phyloP scores from a whole-genome alignment of 441 rosid genomes.

The Erysimum cheiri region DNA sequence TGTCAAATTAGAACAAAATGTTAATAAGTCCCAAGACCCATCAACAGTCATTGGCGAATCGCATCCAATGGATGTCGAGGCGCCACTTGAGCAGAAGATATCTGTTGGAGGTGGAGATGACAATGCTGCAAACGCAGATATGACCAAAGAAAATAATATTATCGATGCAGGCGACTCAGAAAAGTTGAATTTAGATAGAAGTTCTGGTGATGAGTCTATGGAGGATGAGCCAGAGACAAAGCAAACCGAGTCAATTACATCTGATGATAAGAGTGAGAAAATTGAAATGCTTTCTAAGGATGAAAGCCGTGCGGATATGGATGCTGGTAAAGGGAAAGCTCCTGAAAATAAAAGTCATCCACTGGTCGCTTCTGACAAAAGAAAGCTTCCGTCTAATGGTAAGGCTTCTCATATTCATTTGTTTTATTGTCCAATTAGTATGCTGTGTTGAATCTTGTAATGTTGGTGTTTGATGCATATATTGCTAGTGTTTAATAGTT shows the following conservation, averaged over 20 bases:
- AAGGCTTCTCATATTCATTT: slow-evolving; percentile 38
- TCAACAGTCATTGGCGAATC: slow-evolving; percentile 79
- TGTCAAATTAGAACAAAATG: slow-evolving; percentile 96
- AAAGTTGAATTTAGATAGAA: slow-evolving; percentile 93
- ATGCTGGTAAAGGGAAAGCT: slow-evolving; percentile 50
- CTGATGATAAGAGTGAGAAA: slow-evolving; percentile 62
- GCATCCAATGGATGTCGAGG: slow-evolving; percentile 93
- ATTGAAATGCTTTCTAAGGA: slow-evolving; percentile 51
- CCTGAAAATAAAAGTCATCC: slow-evolving; percentile 50
- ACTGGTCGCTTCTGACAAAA: slow-evolving; percentile 64
- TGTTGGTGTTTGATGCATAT: slow-evolving; percentile 14
- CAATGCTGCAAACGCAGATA: slow-evolving; percentile 67
- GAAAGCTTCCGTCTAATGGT: slow-evolving; percentile 74
- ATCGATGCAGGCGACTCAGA: slow-evolving; percentile 75
- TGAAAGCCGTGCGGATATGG: slow-evolving; percentile 56
- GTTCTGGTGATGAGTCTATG: slow-evolving; percentile 98
- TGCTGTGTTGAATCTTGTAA: not conserved
- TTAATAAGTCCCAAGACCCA: slow-evolving; percentile 73
- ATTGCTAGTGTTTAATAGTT: not conserved
- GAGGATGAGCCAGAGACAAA: slow-evolving; percentile 87
- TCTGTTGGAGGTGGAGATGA: slow-evolving; percentile 66
- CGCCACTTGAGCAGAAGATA: slow-evolving; percentile 68
- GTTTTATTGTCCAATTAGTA: not conserved
- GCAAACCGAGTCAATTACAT: slow-evolving; percentile 69
- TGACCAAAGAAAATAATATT: slow-evolving; percentile 70